A percentile compares a stretch with the other conserved stretches of the same genome.
Conservation (phyloP, 2,329 filamentous ascomycete species). For the Pseudogymnoascus sp. region DNA sequence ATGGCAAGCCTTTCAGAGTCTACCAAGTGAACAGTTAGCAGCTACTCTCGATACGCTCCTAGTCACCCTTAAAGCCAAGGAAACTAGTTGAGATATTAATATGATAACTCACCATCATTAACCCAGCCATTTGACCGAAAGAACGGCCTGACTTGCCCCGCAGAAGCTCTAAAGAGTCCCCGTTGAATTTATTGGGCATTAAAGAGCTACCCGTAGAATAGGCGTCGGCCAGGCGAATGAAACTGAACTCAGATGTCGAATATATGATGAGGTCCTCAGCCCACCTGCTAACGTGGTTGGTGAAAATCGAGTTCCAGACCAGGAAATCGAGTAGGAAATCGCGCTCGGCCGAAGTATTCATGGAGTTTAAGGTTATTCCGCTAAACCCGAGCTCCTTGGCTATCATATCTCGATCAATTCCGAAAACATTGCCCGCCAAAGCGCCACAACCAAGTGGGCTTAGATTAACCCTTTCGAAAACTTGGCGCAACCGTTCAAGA, state of each 20-base stretch:
- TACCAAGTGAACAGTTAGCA: too few relatives aligned
- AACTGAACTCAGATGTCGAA: constrained; percentile 67
- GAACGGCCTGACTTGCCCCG: constrained; percentile 67
- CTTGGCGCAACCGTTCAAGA: constrained; percentile 68
- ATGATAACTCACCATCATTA: constrained; percentile 62
- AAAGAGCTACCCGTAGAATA: constrained; percentile 70
- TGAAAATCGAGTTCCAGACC: constrained; percentile 71
- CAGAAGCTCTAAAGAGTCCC: constrained; percentile 64
- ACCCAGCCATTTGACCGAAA: constrained; percentile 74
- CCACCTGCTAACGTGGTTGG: constrained; percentile 73
- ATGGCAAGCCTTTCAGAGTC: constrained; percentile 56
- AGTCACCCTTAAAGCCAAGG: constrained; percentile 10
- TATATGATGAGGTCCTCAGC: constrained; percentile 84
- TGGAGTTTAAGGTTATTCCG: constrained; percentile 66
- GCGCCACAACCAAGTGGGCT: constrained; percentile 44
- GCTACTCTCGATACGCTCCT: constrained; percentile 11
- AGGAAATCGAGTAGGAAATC: constrained; percentile 79
- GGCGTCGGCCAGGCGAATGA: constrained; percentile 67
- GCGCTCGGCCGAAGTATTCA: constrained; percentile 67
- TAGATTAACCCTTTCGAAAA: constrained; percentile 66
- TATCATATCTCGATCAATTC: constrained; percentile 72
- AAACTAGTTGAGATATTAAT: constrained; percentile 9
- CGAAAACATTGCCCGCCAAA: constrained; percentile 74
- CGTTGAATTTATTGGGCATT: constrained; percentile 81
- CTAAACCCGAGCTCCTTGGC: constrained; percentile 76